A percentile compares a stretch with the other conserved stretches of the same genome.
These are phyloP conservation scores for Capsicum pubescens DNA, from an alignment of 257 asterid genomes.

Conservation along the genomic window DNA sequence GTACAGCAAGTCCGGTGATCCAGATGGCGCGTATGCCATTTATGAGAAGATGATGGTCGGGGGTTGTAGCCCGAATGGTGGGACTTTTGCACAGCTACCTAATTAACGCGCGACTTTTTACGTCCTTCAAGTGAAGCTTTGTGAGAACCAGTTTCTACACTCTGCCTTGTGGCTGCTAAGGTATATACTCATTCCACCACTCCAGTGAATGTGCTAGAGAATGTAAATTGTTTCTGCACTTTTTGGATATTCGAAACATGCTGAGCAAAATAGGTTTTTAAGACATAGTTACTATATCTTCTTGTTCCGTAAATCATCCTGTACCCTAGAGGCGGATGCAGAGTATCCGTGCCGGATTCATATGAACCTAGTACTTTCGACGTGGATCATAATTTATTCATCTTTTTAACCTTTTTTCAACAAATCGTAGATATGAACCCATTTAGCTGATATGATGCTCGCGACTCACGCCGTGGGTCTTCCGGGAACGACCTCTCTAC, in stretches of 20 bases:
- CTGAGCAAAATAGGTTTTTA: neutral
- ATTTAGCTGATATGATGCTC: neutral
- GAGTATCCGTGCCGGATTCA: neutral
- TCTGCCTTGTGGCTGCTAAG: neutral
- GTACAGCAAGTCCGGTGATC: slow-evolving; percentile 70
- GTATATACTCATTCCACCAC: slow-evolving; percentile 20
- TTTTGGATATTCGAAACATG: neutral
- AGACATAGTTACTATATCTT: neutral
- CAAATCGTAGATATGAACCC: neutral
- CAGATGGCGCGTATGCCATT: slow-evolving; percentile 75
- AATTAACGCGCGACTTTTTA: slow-evolving; percentile 41
- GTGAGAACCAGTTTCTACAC: slow-evolving; percentile 7
- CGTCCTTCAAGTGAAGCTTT: slow-evolving; percentile 20
- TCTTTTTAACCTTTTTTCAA: too few species aligned
- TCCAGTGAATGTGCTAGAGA: neutral
- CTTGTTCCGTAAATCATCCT: neutral
- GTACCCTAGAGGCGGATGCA: neutral
- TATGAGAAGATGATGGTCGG: slow-evolving; percentile 89
- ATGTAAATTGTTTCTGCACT: neutral
- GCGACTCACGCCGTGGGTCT: neutral
- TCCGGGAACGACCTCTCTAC: neutral
- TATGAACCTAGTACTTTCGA: neutral
- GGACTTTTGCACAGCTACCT: slow-evolving; percentile 93
- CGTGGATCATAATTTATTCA: neutral
- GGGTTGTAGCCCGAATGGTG: slow-evolving; percentile 81